A percentile compares a stretch with the other conserved stretches of the same genome.
These are phyloP conservation scores for Myotisia sp. DNA, from an alignment of 2,329 filamentous ascomycete genomes.

Conservation along the genomic window DNA sequence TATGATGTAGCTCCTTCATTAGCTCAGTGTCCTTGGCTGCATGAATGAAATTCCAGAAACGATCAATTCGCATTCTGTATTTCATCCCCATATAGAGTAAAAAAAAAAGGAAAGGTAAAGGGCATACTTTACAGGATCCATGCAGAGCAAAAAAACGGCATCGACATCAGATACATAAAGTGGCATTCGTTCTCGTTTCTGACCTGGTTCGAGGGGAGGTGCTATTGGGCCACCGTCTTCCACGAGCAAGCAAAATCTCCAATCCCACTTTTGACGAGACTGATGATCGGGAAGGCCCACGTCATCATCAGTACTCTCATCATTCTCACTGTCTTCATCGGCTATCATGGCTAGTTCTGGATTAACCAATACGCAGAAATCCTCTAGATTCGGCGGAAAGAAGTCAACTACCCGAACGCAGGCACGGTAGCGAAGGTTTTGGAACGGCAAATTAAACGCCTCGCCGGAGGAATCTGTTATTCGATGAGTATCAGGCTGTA, in stretches of 20 bases:
- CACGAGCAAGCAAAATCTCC: conserved; percentile 67
- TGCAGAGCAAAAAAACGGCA: conserved; percentile 42
- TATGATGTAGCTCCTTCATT: too few species aligned
- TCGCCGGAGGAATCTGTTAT: conserved; percentile 33
- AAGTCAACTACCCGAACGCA: conserved; percentile 72
- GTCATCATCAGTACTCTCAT: conserved; percentile 18
- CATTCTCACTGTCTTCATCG: background rate
- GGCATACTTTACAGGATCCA: conserved; percentile 42
- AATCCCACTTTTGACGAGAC: conserved; percentile 49
- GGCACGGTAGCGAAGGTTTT: conserved; percentile 55
- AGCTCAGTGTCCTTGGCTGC: too few species aligned
- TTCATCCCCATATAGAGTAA: too few species aligned
- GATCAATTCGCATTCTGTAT: background rate
- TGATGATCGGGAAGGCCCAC: conserved; percentile 6
- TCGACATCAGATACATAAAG: conserved; percentile 50
- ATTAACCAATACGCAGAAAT: conserved; percentile 48
- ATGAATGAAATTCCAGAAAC: too few species aligned
- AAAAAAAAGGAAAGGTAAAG: too few species aligned
- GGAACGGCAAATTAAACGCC: conserved; percentile 50
- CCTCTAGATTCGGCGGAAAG: conserved; percentile 51
- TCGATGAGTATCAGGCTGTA: conserved; percentile 32
- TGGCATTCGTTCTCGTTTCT: conserved; percentile 42
- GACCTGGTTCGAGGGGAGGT: conserved; percentile 13
- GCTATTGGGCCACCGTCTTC: conserved; percentile 46
- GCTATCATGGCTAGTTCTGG: conserved; percentile 34